phyloP scores from a whole-genome alignment of 2,329 filamentous ascomycete species.

The Xylaria digitata region DNA sequence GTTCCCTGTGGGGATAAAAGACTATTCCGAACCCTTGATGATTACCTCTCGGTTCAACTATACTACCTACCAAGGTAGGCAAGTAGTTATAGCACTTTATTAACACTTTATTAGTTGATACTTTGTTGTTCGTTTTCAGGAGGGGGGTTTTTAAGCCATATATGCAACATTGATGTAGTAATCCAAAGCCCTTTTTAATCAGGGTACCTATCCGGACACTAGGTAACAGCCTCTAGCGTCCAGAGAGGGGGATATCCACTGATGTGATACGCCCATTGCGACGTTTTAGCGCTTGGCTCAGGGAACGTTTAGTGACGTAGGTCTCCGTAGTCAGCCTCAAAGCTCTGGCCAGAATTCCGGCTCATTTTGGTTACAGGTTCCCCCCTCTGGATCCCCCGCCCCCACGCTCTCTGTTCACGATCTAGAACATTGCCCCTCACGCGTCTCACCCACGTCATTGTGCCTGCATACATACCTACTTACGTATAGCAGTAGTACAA shows the following conservation, averaged over 20 bases:
- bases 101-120: no score
- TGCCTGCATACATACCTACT: slow-evolving; percentile 18
- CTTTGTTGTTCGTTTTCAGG: no score
- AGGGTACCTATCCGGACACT: no score
- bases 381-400: neutral
- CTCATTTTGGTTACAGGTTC: neutral
- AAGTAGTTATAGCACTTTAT: no score
- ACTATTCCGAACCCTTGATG: no score
- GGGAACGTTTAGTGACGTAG: slow-evolving; percentile 26
- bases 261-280: slow-evolving; percentile 3
- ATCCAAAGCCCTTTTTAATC: no score
- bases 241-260: slow-evolving; percentile 1
- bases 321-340: neutral
- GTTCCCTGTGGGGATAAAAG: no score
- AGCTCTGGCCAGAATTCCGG: neutral
- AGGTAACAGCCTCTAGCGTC: neutral
- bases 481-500: slow-evolving; percentile 19
- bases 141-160: no score
- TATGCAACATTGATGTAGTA: no score
- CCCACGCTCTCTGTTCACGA: slow-evolving; percentile 26
- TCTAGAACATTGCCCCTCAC: slow-evolving; percentile 38
- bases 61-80: no score
- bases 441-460: slow-evolving; percentile 37
- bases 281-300: slow-evolving; percentile 11
- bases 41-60: no score